These are phyloP conservation scores for Psilocybe azurescens DNA, from an alignment of 768 basidiomycete species.

Conservation along the genomic window DNA sequence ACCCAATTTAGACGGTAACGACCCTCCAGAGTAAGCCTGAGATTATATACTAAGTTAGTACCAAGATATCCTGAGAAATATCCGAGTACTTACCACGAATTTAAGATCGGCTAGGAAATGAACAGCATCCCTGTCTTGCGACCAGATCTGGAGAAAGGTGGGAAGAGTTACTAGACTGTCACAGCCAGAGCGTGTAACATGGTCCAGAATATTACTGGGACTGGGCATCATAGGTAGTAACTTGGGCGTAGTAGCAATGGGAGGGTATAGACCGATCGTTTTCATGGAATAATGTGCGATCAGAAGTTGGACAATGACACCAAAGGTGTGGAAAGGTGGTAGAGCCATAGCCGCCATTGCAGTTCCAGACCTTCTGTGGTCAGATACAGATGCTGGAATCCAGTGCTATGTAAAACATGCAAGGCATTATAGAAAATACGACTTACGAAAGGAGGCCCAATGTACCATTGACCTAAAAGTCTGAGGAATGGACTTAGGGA, in stretches of 20 bases:
- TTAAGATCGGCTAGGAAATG: conserved; percentile 27
- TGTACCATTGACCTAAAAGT: conserved; percentile 33
- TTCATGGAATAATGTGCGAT: conserved; percentile 30
- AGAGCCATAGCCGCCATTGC: conserved; percentile 14
- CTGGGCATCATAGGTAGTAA: conserved; percentile 39
- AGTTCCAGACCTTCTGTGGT: not conserved
- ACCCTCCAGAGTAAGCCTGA: conserved; percentile 41
- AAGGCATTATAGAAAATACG: not conserved
- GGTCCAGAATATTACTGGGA: conserved; percentile 35
- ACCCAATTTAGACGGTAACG: conserved; percentile 39
- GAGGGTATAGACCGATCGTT: conserved; percentile 37
- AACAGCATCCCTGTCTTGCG: conserved; percentile 28
- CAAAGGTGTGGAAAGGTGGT: conserved; percentile 46
- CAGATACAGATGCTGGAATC: conserved; percentile 4
- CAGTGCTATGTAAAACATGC: not conserved
- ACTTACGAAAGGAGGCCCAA: conserved; percentile 42
- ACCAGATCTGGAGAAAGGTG: conserved; percentile 44
- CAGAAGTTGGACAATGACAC: conserved; percentile 35
- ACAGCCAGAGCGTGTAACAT: conserved; percentile 30
- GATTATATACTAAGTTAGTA: not conserved
- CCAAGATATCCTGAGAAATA: not conserved
- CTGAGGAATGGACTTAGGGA: conserved; percentile 47
- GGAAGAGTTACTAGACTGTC: conserved; percentile 41
- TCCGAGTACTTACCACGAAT: conserved; percentile 24
- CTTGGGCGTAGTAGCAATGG: conserved; percentile 24